Evolutionary conservation across 2,329 filamentous ascomycete genomes (phyloP).

Genomic region (Monosporascus sp.): DNA sequence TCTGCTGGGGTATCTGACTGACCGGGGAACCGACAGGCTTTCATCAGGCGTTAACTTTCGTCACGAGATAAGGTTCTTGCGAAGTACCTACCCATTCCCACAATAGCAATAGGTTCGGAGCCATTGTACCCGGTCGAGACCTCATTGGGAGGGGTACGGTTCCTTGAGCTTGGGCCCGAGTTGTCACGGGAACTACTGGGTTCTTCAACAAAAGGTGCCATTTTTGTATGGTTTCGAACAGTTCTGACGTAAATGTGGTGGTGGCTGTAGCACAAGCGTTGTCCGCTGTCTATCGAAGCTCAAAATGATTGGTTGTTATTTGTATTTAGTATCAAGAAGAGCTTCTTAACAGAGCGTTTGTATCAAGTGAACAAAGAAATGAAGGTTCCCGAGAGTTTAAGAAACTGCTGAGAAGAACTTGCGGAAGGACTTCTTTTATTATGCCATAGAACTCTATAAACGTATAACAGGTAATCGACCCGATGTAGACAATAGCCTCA

Average conservation of each 20-base stretch:
- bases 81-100: conserved; percentile 7
- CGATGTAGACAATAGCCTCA: background rate
- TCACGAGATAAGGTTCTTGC: background rate
- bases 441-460: background rate
- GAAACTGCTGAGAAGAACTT: background rate
- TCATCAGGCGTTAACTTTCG: background rate
- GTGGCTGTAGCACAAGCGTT: background rate
- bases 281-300: too few species aligned
- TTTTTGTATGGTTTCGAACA: background rate
- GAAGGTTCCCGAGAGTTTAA: background rate
- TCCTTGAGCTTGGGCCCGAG: conserved; percentile 5
- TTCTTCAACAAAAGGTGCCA: conserved; percentile 5
- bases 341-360: background rate
- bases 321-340: background rate
- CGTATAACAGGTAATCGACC: background rate
- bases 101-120: conserved; percentile 8
- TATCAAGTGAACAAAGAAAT: background rate
- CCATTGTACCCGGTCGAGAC: conserved; percentile 3
- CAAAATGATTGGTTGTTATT: too few species aligned
- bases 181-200: conserved; percentile 2
- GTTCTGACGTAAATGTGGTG: background rate
- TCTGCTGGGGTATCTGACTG: conserved; percentile 5
- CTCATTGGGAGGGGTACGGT: conserved; percentile 5
- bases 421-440: background rate
- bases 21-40: conserved; percentile 6